Percentiles rank a stretch among this genome's conserved stretches.
These are phyloP conservation scores for Taphrina pruni DNA, from an alignment of 1,139 yeast species.

Conservation along the genomic window DNA sequence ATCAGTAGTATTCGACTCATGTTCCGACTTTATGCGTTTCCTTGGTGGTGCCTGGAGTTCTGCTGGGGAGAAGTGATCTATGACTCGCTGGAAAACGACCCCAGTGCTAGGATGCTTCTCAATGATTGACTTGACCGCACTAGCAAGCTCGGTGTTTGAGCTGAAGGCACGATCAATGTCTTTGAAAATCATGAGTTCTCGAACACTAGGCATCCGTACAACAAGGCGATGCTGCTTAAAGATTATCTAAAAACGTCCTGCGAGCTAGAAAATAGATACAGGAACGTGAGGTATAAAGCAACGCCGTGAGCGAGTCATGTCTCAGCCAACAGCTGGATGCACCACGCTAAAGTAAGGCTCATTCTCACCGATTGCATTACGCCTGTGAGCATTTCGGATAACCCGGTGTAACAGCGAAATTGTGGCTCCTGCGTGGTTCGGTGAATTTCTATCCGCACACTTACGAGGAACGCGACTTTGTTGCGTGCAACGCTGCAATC, in stretches of 20 bases:
- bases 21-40: conserved; percentile 13
- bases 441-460: background rate
- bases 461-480: background rate
- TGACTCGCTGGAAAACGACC: conserved; percentile 2
- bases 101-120: conserved; percentile 15
- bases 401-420: background rate
- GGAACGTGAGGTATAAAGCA: background rate
- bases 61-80: background rate
- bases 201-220: conserved; percentile 2
- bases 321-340: background rate
- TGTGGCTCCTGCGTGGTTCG: background rate
- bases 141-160: conserved; percentile 8
- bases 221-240: background rate
- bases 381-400: no score
- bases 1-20: background rate
- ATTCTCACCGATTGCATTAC: no score
- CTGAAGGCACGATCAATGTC: conserved; percentile 5
- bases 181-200: conserved; percentile 3
- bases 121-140: conserved; percentile 1
- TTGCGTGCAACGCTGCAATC: background rate
- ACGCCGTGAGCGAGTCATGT: background rate
- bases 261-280: no score
- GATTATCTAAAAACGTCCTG: background rate
- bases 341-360: no score
- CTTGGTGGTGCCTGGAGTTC: background rate